phyloP scores from a whole-genome alignment of 768 basidiomycete species.

The Boletus eberwhitei region DNA sequence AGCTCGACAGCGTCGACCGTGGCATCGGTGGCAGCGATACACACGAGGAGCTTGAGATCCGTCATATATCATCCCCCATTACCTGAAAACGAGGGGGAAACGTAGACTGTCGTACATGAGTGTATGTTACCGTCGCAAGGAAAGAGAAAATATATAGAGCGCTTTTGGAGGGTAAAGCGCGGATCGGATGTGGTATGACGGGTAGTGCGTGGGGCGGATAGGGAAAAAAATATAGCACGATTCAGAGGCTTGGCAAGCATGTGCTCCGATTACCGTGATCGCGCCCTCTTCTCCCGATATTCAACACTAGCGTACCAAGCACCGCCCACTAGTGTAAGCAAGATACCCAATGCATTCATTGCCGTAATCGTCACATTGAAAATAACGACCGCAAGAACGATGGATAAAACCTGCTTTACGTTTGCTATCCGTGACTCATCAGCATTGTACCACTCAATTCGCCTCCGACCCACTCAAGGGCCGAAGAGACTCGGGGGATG shows the following conservation, averaged over 20 bases:
- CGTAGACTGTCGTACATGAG: slow-evolving; percentile 4
- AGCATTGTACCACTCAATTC: not conserved
- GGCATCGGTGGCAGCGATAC: too few species aligned
- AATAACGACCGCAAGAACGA: slow-evolving; percentile 76
- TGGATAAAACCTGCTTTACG: slow-evolving; percentile 91
- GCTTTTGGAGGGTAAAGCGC: not conserved
- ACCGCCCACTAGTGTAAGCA: slow-evolving; percentile 82
- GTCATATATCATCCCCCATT: too few species aligned
- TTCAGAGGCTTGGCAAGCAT: not conserved
- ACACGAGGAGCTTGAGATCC: too few species aligned
- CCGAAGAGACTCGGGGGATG: not conserved
- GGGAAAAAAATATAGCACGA: not conserved
- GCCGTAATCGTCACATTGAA: slow-evolving; percentile 81
- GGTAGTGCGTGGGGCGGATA: not conserved
- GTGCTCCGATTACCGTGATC: slow-evolving; percentile 10
- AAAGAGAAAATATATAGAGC: not conserved
- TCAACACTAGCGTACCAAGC: slow-evolving; percentile 76
- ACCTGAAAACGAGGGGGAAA: not conserved
- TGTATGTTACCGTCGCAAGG: not conserved
- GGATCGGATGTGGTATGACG: not conserved
- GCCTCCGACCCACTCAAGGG: slow-evolving; percentile 4
- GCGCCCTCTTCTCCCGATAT: slow-evolving; percentile 43
- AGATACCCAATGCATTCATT: slow-evolving; percentile 79
- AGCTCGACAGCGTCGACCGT: too few species aligned
- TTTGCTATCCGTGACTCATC: slow-evolving; percentile 52